These are phyloP conservation scores for Novymonas esmeraldas DNA, from an alignment of 208 protist species.

Conservation along the genomic window DNA sequence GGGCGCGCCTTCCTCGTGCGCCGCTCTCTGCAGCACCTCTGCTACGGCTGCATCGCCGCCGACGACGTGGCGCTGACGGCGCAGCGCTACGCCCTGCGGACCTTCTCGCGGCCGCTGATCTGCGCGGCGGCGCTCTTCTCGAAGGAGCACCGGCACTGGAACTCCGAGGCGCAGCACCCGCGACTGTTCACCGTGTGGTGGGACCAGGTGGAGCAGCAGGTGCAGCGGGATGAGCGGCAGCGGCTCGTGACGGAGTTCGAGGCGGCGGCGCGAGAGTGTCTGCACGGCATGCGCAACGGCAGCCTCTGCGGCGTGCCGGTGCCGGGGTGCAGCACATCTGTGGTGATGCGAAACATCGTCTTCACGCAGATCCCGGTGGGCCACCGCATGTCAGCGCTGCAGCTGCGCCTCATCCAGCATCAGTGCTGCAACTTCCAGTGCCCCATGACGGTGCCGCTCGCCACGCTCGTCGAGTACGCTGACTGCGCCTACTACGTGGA, in stretches of 20 bases:
- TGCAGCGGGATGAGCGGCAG: conserved; percentile 8
- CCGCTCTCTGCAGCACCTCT: conserved; percentile 20
- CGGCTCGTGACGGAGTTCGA: conserved; percentile 36
- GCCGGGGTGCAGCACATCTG: conserved; percentile 42
- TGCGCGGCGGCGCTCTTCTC: conserved; percentile 33
- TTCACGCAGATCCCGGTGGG: conserved; percentile 38
- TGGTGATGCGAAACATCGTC: conserved; percentile 56
- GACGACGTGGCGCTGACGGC: conserved; percentile 26
- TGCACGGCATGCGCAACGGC: conserved; percentile 9
- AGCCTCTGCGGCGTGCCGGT: conserved; percentile 2
- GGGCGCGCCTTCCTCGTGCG: conserved; percentile 47
- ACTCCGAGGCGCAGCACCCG: conserved; percentile 48
- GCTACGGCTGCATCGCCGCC: conserved; percentile 14
- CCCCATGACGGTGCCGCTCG: conserved; percentile 38
- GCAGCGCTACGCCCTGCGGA: conserved; percentile 31
- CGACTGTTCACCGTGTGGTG: conserved; percentile 38
- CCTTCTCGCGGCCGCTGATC: conserved; percentile 42
- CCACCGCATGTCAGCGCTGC: conserved; percentile 29
- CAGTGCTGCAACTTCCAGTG: conserved; percentile 24
- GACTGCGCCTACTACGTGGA: conserved; percentile 45
- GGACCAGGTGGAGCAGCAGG: conserved; percentile 20
- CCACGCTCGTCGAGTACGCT: conserved; percentile 27
- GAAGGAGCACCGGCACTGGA: conserved; percentile 51
- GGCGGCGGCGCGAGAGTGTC: conserved; percentile 17
- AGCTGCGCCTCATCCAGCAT: conserved; percentile 31